These are phyloP conservation scores for Serendipita indica DNA, from an alignment of 768 basidiomycete genomes.

Conservation along the genomic window DNA sequence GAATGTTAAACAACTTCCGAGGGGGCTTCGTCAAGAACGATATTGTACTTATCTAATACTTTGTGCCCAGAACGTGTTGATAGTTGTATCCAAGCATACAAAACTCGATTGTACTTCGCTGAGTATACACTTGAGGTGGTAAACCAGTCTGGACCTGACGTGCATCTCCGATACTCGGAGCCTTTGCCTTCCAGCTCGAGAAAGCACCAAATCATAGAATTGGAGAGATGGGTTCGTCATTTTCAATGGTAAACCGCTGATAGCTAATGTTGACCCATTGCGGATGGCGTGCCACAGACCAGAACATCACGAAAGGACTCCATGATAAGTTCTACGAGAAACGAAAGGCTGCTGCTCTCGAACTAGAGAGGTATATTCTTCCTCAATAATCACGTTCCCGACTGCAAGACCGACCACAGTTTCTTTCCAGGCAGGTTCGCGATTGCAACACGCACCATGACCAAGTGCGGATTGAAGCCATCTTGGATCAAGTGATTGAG, in stretches of 20 bases:
- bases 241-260: background rate
- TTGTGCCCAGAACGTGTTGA: no score
- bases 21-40: conserved; percentile 6
- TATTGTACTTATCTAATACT: background rate
- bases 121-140: background rate
- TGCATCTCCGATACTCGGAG: background rate
- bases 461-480: conserved; percentile 62
- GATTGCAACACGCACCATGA: conserved; percentile 76
- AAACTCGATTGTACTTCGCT: background rate
- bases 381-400: conserved; percentile 5
- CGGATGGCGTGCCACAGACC: conserved; percentile 33
- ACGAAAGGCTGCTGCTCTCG: conserved; percentile 86
- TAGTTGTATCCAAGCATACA: no score
- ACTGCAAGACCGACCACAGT: conserved; percentile 8
- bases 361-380: conserved; percentile 51
- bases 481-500: conserved; percentile 87
- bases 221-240: background rate
- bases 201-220: background rate
- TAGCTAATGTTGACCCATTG: background rate
- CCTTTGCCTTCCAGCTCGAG: background rate
- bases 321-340: conserved; percentile 95
- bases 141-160: background rate
- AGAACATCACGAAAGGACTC: conserved; percentile 61
- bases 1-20: conserved; percentile 5
- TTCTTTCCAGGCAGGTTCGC: conserved; percentile 36